These are phyloP conservation scores for Entomortierella chlamydospora DNA, from an alignment of 192 early-diverging fungal genomes.

Conservation along the genomic window DNA sequence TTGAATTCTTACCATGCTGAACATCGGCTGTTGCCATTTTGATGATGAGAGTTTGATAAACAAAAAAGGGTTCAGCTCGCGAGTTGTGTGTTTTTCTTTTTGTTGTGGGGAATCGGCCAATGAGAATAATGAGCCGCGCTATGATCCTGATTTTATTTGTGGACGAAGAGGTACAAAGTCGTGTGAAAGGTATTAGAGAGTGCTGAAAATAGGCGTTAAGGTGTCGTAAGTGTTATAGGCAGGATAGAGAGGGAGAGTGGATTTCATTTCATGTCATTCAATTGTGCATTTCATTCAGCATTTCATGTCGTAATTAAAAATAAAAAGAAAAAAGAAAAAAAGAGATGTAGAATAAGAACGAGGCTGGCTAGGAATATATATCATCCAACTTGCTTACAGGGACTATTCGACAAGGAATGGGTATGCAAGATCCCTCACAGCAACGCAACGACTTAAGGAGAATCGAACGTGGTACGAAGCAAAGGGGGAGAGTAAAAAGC, in stretches of 20 bases:
- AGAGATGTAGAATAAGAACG: neutral
- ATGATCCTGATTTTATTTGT: neutral
- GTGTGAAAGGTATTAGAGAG: no score
- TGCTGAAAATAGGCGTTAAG: no score
- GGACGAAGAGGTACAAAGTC: neutral
- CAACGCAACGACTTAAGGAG: neutral
- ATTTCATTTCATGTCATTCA: neutral
- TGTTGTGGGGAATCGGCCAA: conserved; percentile 1
- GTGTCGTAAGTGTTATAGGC: neutral
- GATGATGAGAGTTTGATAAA: neutral
- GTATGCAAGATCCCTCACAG: neutral
- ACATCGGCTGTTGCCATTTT: conserved; percentile 27
- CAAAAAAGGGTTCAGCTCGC: no score
- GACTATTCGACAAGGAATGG: neutral
- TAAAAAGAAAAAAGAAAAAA: neutral
- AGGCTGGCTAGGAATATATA: neutral
- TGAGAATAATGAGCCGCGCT: conserved; percentile 18
- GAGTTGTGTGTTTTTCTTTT: neutral
- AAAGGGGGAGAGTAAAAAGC: neutral
- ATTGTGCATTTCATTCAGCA: neutral
- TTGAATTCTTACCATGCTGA: conserved; percentile 19
- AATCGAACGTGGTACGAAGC: neutral
- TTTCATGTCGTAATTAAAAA: neutral
- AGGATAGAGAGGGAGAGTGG: neutral
- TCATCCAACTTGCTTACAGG: no score